phyloP scores from a whole-genome alignment of 768 basidiomycete genomes.

The Podaxis rugospora region DNA sequence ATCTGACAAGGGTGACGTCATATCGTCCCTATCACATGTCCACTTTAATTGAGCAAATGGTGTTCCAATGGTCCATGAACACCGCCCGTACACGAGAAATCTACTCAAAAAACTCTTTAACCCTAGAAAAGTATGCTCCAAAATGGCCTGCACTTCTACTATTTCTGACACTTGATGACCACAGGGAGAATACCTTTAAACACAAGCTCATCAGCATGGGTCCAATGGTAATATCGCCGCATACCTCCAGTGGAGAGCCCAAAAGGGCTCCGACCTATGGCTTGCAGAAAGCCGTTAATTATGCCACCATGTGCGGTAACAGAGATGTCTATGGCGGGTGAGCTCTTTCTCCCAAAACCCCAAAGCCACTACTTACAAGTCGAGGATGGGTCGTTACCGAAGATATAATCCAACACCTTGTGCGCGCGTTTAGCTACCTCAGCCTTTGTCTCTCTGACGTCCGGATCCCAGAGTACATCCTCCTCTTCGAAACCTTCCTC shows the following conservation, averaged over 20 bases:
- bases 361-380: constrained; percentile 36
- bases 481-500: constrained; percentile 58
- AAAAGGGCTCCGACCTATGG: constrained; percentile 11
- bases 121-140: too few relatives aligned
- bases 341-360: not conserved
- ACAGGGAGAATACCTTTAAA: constrained; percentile 6
- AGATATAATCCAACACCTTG: constrained; percentile 51
- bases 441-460: constrained; percentile 46
- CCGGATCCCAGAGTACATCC: constrained; percentile 56
- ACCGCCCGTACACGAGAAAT: not conserved
- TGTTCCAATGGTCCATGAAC: not conserved
- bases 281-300: constrained; percentile 15
- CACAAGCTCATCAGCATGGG: not conserved
- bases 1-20: constrained; percentile 1
- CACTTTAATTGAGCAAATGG: not conserved
- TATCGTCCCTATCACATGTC: not conserved
- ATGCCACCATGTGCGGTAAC: constrained; percentile 17
- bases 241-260: constrained; percentile 14
- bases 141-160: not conserved
- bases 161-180: constrained; percentile 5
- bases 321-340: constrained; percentile 7
- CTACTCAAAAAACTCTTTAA: too few relatives aligned
- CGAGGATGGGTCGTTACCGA: constrained; percentile 36
- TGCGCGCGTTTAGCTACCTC: constrained; percentile 46
- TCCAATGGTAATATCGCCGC: not conserved